A percentile compares a stretch with the other conserved stretches of the same genome.
phyloP scores from a whole-genome alignment of 1,139 yeast species.

The Nadsonia starkeyi-henricii region DNA sequence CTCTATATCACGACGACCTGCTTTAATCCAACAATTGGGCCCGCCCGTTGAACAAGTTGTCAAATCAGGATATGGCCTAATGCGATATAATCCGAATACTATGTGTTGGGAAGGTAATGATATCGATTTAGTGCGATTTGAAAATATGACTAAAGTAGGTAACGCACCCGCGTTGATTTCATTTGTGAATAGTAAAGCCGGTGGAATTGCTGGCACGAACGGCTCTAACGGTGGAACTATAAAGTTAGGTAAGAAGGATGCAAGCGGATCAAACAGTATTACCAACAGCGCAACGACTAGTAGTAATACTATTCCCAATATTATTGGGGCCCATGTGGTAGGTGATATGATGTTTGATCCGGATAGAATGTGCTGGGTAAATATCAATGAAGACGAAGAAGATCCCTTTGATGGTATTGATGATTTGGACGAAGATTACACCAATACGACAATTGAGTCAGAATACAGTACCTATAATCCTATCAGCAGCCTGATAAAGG shows the following conservation, averaged over 20 bases:
- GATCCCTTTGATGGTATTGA: constrained; percentile 45
- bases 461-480: not conserved
- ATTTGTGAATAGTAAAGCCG: constrained; percentile 8
- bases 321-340: constrained; percentile 23
- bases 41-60: not conserved
- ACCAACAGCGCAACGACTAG: not conserved
- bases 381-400: constrained; percentile 24
- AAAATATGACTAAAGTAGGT: constrained; percentile 18
- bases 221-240: constrained; percentile 17
- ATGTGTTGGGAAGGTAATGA: constrained; percentile 62
- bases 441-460: not conserved
- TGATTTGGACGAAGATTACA: constrained; percentile 20
- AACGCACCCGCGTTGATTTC: constrained; percentile 26
- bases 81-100: constrained; percentile 42
- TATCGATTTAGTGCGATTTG: constrained; percentile 38
- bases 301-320: not conserved
- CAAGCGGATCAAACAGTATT: constrained; percentile 1
- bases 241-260: too few species aligned
- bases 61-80: constrained; percentile 13
- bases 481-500: not conserved
- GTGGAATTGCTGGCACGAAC: too few species aligned
- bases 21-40: not conserved
- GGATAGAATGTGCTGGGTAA: constrained; percentile 43
- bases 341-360: constrained; percentile 52
- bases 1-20: not conserved